Conservation (phyloP, 2,329 filamentous ascomycete species). For the Byssochlamys sp. region DNA sequence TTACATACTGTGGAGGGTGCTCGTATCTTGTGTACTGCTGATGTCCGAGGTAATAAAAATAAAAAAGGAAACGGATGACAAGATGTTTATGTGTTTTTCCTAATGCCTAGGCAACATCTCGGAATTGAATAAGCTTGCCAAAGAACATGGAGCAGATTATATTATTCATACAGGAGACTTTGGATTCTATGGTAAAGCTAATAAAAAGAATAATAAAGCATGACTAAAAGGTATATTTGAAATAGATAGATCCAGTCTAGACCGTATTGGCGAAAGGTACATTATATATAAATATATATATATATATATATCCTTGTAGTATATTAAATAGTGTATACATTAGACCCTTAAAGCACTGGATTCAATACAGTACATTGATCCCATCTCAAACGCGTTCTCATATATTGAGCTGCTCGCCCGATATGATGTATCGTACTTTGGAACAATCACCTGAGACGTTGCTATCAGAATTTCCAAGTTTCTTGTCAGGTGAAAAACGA, state of each 20-base stretch:
- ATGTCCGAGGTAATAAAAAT: slow-evolving; percentile 38
- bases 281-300: too few relatives aligned
- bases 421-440: slow-evolving; percentile 33
- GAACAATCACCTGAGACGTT: slow-evolving; percentile 73
- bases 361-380: too few relatives aligned
- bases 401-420: too few relatives aligned
- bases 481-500: slow-evolving; percentile 74
- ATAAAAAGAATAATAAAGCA: slow-evolving; percentile 87
- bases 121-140: slow-evolving; percentile 91
- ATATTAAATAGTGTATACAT: too few relatives aligned
- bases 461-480: slow-evolving; percentile 89
- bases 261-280: too few relatives aligned
- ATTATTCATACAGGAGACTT: slow-evolving; percentile 99
- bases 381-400: too few relatives aligned
- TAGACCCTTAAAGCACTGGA: too few relatives aligned
- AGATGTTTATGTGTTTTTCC: slow-evolving; percentile 1
- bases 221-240: slow-evolving; percentile 80
- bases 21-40: slow-evolving; percentile 44
- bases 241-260: background rate
- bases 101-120: slow-evolving; percentile 81
- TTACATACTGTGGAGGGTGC: too few relatives aligned
- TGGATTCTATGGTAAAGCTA: slow-evolving; percentile 95
- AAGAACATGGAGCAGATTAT: slow-evolving; percentile 86
- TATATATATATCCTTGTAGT: too few relatives aligned
- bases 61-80: background rate